These are phyloP conservation scores for Abortiporus biennis DNA, from an alignment of 1,284 basidiomycete species.

Conservation along the genomic window DNA sequence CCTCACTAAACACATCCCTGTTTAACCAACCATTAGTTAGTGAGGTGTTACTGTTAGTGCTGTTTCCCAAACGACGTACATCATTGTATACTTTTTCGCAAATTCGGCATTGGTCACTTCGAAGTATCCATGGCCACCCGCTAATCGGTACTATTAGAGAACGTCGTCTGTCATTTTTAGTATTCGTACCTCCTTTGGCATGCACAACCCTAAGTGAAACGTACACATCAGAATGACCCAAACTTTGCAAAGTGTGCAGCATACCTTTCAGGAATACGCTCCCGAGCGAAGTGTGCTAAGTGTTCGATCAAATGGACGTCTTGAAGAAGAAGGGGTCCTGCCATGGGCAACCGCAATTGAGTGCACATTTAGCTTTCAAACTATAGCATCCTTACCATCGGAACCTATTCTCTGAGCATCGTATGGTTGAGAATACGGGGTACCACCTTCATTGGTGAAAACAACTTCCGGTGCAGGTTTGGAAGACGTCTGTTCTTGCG, in stretches of 20 bases:
- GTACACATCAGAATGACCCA: background rate
- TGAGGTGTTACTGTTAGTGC: background rate
- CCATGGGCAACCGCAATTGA: background rate
- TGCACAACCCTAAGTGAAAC: conserved; percentile 25
- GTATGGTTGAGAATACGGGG: conserved; percentile 27
- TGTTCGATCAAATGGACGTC: conserved; percentile 31
- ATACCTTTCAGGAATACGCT: conserved; percentile 36
- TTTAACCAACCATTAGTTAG: conserved; percentile 35
- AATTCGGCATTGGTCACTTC: conserved; percentile 32
- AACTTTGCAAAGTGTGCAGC: background rate
- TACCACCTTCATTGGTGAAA: conserved; percentile 24
- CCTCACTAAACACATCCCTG: conserved; percentile 14
- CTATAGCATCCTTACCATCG: conserved; percentile 13
- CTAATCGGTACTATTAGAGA: conserved; percentile 7
- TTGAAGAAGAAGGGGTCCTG: conserved; percentile 12
- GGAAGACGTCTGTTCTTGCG: conserved; percentile 18
- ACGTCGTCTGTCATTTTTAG: background rate
- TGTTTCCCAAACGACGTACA: conserved; percentile 13
- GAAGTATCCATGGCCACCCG: conserved; percentile 54
- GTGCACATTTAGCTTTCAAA: background rate
- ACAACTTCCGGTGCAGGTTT: conserved; percentile 19
- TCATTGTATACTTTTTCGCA: conserved; percentile 14
- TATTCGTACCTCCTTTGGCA: conserved; percentile 28
- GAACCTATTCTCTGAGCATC: conserved; percentile 38
- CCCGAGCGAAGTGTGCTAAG: conserved; percentile 52